A percentile compares a stretch with the other conserved stretches of the same genome.
Evolutionary conservation across 495 filamentous ascomycete species (phyloP).

Genomic region (Chaetomidium leptoderma): DNA sequence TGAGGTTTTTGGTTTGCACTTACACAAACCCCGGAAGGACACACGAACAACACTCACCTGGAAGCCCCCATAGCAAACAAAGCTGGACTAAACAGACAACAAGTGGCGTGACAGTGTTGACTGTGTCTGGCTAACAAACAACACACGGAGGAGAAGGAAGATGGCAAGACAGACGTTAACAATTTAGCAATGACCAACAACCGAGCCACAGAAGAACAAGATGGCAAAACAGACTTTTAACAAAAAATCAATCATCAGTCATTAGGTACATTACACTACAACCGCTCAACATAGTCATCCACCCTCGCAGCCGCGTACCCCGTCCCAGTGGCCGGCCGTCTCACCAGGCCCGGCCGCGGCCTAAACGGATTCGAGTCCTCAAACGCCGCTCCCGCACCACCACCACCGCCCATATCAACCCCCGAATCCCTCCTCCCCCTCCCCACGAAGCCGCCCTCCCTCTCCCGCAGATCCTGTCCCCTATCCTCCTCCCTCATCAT

Average conservation of each 20-base stretch:
- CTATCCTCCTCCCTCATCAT: neutral
- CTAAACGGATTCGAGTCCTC: constrained; percentile 5
- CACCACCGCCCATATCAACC: neutral
- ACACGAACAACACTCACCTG: no score
- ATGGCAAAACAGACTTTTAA: neutral
- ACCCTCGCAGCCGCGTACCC: neutral
- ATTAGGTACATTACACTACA: neutral
- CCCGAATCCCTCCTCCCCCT: constrained; percentile 10
- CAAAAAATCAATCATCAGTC: neutral
- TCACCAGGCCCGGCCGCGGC: neutral
- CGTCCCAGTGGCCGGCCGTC: neutral
- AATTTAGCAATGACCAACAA: no score
- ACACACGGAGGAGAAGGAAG: no score
- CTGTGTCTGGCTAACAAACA: no score
- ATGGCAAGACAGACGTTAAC: no score
- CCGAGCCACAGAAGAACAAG: neutral
- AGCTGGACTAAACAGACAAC: no score
- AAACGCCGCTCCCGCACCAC: neutral
- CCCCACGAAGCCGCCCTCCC: neutral
- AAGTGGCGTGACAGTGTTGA: no score
- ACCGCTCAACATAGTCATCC: neutral
- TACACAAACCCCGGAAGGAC: no score
- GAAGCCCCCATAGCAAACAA: no score
- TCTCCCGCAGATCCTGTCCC: neutral
- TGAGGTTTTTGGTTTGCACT: no score